These are phyloP conservation scores for Setomelanomma holmii DNA, from an alignment of 2,329 filamentous ascomycete species.

Conservation along the genomic window DNA sequence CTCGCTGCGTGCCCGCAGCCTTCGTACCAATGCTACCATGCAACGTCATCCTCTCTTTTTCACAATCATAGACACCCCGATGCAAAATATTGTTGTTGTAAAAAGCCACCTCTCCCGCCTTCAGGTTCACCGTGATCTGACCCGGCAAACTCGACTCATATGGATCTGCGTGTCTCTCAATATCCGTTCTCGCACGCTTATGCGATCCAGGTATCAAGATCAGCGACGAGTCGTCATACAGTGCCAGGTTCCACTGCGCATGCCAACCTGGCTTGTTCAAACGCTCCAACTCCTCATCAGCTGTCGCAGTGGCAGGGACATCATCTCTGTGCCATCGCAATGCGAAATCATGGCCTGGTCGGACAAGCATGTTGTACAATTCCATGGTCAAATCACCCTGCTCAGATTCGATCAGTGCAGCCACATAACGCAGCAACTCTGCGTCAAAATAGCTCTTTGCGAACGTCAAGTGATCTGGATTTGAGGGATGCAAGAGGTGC, in stretches of 20 bases:
- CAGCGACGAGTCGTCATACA: slow-evolving; percentile 75
- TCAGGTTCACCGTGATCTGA: slow-evolving; percentile 70
- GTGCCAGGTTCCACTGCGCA: slow-evolving; percentile 86
- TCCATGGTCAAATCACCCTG: slow-evolving; percentile 78
- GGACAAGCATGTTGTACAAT: slow-evolving; percentile 83
- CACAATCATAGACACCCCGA: slow-evolving; percentile 68
- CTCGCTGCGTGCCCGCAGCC: slow-evolving; percentile 62
- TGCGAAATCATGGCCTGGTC: slow-evolving; percentile 73
- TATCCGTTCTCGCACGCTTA: slow-evolving; percentile 70
- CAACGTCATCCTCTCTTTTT: slow-evolving; percentile 70
- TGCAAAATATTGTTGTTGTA: slow-evolving; percentile 92
- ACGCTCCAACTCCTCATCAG: slow-evolving; percentile 71
- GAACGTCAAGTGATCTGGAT: slow-evolving; percentile 69
- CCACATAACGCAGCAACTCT: slow-evolving; percentile 67
- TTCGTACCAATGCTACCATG: slow-evolving; percentile 74
- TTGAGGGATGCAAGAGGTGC: slow-evolving; percentile 77
- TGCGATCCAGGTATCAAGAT: slow-evolving; percentile 82
- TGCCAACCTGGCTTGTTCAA: slow-evolving; percentile 71
- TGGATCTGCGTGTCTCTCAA: slow-evolving; percentile 71
- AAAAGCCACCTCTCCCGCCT: slow-evolving; percentile 81
- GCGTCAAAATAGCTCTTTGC: slow-evolving; percentile 75
- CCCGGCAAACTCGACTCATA: slow-evolving; percentile 68
- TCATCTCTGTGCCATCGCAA: slow-evolving; percentile 89
- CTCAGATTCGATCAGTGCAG: slow-evolving; percentile 64
- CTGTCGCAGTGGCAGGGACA: slow-evolving; percentile 69